These are phyloP conservation scores for Scedosporium boydii DNA, from an alignment of 2,329 filamentous ascomycete genomes.

Conservation along the genomic window DNA sequence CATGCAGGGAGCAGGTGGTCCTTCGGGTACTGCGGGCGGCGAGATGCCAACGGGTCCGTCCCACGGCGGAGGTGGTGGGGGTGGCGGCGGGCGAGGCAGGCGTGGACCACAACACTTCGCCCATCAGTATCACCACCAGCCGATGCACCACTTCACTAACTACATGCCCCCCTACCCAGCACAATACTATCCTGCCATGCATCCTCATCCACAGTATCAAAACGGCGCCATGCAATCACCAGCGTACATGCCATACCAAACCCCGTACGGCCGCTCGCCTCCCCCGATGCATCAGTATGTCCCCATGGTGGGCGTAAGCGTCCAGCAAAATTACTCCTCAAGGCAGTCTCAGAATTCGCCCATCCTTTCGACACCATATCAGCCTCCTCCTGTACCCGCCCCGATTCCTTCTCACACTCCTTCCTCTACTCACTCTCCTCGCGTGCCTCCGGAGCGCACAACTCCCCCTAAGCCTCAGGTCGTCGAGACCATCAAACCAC, in stretches of 20 bases:
- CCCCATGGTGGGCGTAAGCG: conserved; percentile 37
- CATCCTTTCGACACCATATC: conserved; percentile 46
- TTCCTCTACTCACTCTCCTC: conserved; percentile 33
- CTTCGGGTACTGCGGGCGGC: conserved; percentile 20
- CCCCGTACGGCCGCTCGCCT: conserved; percentile 36
- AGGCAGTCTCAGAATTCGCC: conserved; percentile 38
- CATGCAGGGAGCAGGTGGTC: conserved; percentile 39
- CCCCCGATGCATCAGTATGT: conserved; percentile 46
- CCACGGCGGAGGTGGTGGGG: conserved; percentile 3
- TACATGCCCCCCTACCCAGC: conserved; percentile 25
- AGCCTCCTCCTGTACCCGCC: conserved; percentile 37
- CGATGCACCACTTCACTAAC: conserved; percentile 24
- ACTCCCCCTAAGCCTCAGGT: conserved; percentile 5
- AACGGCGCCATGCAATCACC: conserved; percentile 34
- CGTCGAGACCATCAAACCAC: conserved; percentile 1
- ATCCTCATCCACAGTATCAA: conserved; percentile 46
- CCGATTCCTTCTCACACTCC: conserved; percentile 39
- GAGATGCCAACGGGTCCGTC: conserved; percentile 5
- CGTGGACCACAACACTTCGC: conserved; percentile 1
- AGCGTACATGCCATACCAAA: conserved; percentile 39
- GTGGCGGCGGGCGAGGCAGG: conserved; percentile 1
- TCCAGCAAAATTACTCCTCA: conserved; percentile 37
- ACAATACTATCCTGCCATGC: conserved; percentile 4
- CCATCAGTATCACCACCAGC: conserved; percentile 22
- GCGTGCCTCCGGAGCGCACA: not conserved